Evolutionary conservation across 2,329 filamentous ascomycete species (phyloP).

Genomic region (Bipolaris victoriae): DNA sequence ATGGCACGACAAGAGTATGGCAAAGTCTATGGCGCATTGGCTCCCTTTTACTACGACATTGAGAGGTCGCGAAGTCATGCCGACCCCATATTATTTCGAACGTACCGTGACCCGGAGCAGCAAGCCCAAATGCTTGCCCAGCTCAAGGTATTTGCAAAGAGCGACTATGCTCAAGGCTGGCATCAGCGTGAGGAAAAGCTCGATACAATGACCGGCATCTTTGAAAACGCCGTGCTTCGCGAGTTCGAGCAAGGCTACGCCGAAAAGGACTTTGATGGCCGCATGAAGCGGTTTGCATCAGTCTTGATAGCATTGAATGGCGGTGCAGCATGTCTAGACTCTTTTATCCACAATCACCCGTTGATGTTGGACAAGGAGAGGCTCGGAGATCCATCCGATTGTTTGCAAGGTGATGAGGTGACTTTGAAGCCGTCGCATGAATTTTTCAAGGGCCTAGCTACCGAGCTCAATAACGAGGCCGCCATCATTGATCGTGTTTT

Average conservation of each 20-base stretch:
- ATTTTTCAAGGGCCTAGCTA: conserved; percentile 78
- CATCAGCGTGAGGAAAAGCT: conserved; percentile 73
- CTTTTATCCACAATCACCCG: conserved; percentile 88
- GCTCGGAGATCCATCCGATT: conserved; percentile 78
- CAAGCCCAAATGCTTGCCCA: conserved; percentile 90
- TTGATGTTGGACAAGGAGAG: conserved; percentile 76
- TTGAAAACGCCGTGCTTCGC: conserved; percentile 86
- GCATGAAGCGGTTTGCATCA: conserved; percentile 87
- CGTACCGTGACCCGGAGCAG: conserved; percentile 84
- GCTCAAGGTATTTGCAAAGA: conserved; percentile 75
- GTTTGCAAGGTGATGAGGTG: conserved; percentile 74
- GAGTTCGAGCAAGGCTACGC: conserved; percentile 96
- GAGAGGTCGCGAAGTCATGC: conserved; percentile 72
- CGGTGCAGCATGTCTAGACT: conserved; percentile 76
- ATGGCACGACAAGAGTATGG: conserved; percentile 88
- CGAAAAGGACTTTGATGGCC: conserved; percentile 82
- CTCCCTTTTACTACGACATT: conserved; percentile 87
- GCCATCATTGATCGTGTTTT: conserved; percentile 83
- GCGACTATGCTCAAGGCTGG: conserved; percentile 81
- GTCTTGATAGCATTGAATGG: conserved; percentile 84
- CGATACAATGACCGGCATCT: conserved; percentile 75
- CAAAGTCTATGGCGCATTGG: conserved; percentile 85
- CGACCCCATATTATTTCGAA: conserved; percentile 83
- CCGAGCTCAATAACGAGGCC: conserved; percentile 82
- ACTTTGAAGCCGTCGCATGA: conserved; percentile 78